Evolutionary conservation across 2,329 filamentous ascomycete species (phyloP).

Genomic region (Pseudogymnoascus sp.): DNA sequence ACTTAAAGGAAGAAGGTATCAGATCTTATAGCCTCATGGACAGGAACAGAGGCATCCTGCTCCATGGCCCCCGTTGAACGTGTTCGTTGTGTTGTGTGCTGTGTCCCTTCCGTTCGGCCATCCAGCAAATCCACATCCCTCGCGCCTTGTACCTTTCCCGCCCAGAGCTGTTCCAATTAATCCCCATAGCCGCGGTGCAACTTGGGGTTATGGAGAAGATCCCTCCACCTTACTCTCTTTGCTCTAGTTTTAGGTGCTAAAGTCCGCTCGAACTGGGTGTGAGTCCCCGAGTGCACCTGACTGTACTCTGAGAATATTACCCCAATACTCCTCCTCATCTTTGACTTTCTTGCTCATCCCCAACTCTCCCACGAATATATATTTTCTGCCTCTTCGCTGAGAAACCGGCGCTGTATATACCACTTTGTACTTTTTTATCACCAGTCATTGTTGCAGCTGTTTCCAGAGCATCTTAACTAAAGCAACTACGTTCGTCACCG

Average conservation of each 20-base stretch:
- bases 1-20: neutral
- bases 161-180: neutral
- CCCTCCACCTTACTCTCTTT: constrained; percentile 5
- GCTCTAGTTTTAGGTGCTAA: neutral
- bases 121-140: neutral
- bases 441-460: neutral
- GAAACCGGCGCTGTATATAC: constrained; percentile 4
- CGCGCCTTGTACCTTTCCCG: neutral
- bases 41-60: neutral
- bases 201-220: constrained; percentile 8
- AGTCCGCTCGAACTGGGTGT: neutral
- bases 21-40: neutral
- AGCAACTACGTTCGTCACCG: neutral
- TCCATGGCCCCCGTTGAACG: neutral
- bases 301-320: constrained; percentile 4
- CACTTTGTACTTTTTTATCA: neutral
- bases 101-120: neutral
- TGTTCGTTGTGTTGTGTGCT: too few relatives aligned
- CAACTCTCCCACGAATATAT: neutral
- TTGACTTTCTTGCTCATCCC: constrained; percentile 1
- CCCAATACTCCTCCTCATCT: constrained; percentile 4
- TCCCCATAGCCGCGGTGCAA: constrained; percentile 6
- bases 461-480: neutral
- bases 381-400: constrained; percentile 2
- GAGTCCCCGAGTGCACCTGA: neutral